Evolutionary conservation across 768 basidiomycete genomes (phyloP).

Genomic region (Phanerochaete carnosa): DNA sequence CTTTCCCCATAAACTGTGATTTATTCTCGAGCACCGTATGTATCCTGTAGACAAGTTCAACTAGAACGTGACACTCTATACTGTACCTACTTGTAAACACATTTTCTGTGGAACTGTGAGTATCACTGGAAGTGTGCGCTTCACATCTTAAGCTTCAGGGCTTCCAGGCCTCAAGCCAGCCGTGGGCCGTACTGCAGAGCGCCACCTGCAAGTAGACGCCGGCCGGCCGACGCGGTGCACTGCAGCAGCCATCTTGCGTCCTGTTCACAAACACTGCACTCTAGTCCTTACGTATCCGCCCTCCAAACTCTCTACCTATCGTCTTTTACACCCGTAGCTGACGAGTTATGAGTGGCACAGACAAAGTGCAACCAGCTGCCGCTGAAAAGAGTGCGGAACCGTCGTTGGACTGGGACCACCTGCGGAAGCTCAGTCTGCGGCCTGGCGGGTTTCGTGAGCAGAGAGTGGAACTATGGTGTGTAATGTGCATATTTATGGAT

Average conservation of each 20-base stretch:
- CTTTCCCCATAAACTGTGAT: background rate
- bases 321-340: no score
- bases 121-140: background rate
- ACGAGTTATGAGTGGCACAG: background rate
- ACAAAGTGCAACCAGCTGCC: background rate
- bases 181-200: background rate
- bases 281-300: no score
- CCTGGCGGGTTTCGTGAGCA: conserved; percentile 9
- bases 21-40: background rate
- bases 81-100: background rate
- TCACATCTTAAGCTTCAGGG: no score
- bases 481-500: background rate
- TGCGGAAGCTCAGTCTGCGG: conserved; percentile 3
- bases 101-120: background rate
- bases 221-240: background rate
- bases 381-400: background rate
- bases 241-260: background rate
- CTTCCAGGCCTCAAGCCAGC: background rate
- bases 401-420: conserved; percentile 5
- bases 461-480: conserved; percentile 9
- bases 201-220: background rate
- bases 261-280: background rate
- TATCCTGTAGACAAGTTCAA: conserved; percentile 1
- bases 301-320: no score
- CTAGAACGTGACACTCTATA: background rate